These are phyloP conservation scores for Penicillium flavigenum DNA, from an alignment of 495 filamentous ascomycete genomes.

Conservation along the genomic window DNA sequence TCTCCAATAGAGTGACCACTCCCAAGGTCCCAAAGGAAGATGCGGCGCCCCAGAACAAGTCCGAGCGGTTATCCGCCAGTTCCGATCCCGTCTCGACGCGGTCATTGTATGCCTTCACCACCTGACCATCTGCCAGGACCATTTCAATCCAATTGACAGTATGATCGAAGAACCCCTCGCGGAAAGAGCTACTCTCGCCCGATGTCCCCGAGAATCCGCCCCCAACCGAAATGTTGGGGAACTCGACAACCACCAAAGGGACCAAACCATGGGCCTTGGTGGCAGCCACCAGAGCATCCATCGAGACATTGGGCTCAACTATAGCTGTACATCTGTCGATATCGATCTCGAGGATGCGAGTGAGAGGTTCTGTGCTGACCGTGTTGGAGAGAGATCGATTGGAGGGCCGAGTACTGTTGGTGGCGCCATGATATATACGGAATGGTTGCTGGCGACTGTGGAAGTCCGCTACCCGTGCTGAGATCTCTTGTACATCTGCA, in stretches of 20 bases:
- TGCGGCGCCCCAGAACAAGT: constrained; percentile 55
- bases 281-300: constrained; percentile 47
- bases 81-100: neutral
- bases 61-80: constrained; percentile 36
- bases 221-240: constrained; percentile 58
- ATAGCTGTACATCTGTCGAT: constrained; percentile 32
- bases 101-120: constrained; percentile 35
- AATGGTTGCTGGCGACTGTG: constrained; percentile 60
- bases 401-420: constrained; percentile 67
- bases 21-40: constrained; percentile 54
- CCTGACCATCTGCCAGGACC: constrained; percentile 52
- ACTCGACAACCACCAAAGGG: constrained; percentile 58
- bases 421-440: constrained; percentile 76
- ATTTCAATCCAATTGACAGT: constrained; percentile 53
- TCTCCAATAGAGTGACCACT: constrained; percentile 52
- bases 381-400: constrained; percentile 50
- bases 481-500: constrained; percentile 17
- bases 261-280: constrained; percentile 44
- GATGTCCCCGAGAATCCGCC: constrained; percentile 57
- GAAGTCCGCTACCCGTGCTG: constrained; percentile 47
- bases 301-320: constrained; percentile 57
- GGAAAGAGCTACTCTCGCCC: constrained; percentile 56
- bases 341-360: constrained; percentile 55
- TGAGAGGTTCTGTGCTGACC: constrained; percentile 48
- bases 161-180: constrained; percentile 56